Percentiles rank a stretch among this genome's conserved stretches.
phyloP scores from a whole-genome alignment of 768 basidiomycete genomes.

The Strobilomyces confusus region DNA sequence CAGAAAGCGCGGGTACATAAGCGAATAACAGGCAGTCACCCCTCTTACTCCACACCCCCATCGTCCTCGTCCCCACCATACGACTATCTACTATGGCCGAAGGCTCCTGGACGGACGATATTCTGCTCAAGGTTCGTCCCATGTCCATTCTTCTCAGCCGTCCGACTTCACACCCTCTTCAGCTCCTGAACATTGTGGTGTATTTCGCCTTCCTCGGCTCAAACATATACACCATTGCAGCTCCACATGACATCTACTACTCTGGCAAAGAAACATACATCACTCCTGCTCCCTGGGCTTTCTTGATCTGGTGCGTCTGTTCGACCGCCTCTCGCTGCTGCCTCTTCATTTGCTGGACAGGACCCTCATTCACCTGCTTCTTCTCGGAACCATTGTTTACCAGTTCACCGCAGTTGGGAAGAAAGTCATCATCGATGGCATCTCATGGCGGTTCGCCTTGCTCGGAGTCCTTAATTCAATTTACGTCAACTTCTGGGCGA shows the following conservation, averaged over 20 bases:
- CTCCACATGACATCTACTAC: conserved; percentile 68
- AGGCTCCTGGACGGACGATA: conserved; percentile 66
- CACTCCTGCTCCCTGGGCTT: conserved; percentile 92
- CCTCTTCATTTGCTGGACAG: conserved; percentile 34
- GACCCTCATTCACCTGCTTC: conserved; percentile 85
- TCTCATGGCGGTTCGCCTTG: conserved; percentile 90
- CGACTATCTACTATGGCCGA: conserved; percentile 45
- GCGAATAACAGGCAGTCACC: conserved; percentile 7
- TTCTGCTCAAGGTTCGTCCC: conserved; percentile 67
- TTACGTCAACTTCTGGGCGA: conserved; percentile 86
- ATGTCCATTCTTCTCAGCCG: background rate
- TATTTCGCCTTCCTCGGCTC: conserved; percentile 87
- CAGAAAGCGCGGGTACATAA: conserved; percentile 27
- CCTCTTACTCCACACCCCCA: conserved; percentile 20
- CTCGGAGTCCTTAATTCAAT: conserved; percentile 83
- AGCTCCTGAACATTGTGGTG: conserved; percentile 77
- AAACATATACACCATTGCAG: conserved; percentile 82
- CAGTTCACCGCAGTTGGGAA: conserved; percentile 82
- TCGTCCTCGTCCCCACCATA: background rate
- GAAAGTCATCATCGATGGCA: conserved; percentile 74
- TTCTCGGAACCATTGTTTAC: conserved; percentile 88
- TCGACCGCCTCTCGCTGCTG: background rate
- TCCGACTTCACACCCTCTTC: background rate
- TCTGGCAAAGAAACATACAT: conserved; percentile 84
- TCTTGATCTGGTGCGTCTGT: conserved; percentile 72